phyloP scores from a whole-genome alignment of 2,329 filamentous ascomycete genomes.

The Westerdykella aurantiaca region DNA sequence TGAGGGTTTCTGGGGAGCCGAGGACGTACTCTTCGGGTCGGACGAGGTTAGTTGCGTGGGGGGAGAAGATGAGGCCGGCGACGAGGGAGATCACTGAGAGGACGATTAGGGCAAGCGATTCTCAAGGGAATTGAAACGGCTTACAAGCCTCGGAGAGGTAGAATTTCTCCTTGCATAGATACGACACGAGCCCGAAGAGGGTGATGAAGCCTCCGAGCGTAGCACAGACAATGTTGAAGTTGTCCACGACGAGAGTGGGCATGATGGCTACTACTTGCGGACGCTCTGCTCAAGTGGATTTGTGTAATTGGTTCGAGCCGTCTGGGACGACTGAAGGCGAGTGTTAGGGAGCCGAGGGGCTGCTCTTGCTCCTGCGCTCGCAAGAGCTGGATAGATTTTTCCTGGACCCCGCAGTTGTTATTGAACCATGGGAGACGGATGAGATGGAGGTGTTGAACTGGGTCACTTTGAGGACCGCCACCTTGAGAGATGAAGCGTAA shows the following conservation, averaged over 20 bases:
- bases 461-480: constrained; percentile 1
- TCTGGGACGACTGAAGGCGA: constrained; percentile 6
- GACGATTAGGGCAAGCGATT: constrained; percentile 5
- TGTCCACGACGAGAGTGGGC: constrained; percentile 59
- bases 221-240: constrained; percentile 81
- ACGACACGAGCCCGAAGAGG: constrained; percentile 84
- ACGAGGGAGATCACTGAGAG: constrained; percentile 72
- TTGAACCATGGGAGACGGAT: constrained; percentile 23
- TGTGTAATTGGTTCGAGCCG: neutral
- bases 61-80: constrained; percentile 72
- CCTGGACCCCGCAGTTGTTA: constrained; percentile 16
- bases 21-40: constrained; percentile 67
- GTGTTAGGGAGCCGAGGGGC: constrained; percentile 13
- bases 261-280: constrained; percentile 34
- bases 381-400: constrained; percentile 1
- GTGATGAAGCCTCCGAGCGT: constrained; percentile 82
- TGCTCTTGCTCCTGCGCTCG: constrained; percentile 1
- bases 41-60: constrained; percentile 69
- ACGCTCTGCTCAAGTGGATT: neutral
- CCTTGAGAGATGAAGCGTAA: constrained; percentile 1
- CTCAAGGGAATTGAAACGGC: constrained; percentile 22
- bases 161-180: constrained; percentile 80
- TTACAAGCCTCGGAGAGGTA: constrained; percentile 85
- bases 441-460: neutral
- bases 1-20: constrained; percentile 52